A percentile compares a stretch with the other conserved stretches of the same genome.
phyloP scores from a whole-genome alignment of 202 grass and related monocot species.

The Setaria italica region DNA sequence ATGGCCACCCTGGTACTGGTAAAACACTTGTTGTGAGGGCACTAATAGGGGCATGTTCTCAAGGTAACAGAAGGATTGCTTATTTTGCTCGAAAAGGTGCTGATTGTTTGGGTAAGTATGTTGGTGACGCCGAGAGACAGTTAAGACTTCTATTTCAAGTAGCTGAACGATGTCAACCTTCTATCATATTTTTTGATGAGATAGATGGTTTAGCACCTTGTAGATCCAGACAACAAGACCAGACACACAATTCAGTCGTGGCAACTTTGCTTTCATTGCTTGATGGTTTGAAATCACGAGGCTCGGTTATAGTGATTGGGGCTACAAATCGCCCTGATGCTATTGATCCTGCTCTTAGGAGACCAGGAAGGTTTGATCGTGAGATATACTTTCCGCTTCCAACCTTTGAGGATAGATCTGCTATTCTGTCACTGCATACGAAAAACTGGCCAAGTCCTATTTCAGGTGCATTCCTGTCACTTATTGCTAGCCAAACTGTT shows the following conservation, averaged over 20 bases:
- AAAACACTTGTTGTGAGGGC: constrained; percentile 95
- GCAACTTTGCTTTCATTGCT: constrained; percentile 93
- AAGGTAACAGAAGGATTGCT: constrained; percentile 89
- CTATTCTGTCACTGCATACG: constrained; percentile 93
- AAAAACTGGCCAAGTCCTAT: constrained; percentile 86
- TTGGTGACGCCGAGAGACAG: constrained; percentile 96
- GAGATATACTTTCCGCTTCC: constrained; percentile 98
- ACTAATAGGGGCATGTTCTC: constrained; percentile 95
- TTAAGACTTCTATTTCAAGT: constrained; percentile 97
- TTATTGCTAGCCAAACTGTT: constrained; percentile 86
- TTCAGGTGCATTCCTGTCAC: constrained; percentile 74
- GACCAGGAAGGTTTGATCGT: constrained; percentile 95
- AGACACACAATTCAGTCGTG: constrained; percentile 99
- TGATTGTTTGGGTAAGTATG: constrained; percentile 99
- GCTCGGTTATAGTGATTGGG: constrained; percentile 96
- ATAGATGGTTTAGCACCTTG: constrained; percentile 94
- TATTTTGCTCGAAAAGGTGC: constrained; percentile 99
- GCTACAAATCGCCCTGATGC: constrained; percentile 95
- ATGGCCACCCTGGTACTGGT: constrained; percentile 95
- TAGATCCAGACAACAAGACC: constrained; percentile 87
- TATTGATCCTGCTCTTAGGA: constrained; percentile 95
- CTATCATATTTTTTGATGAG: constrained; percentile 99
- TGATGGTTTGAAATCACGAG: constrained; percentile 96
- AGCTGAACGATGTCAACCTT: constrained; percentile 96
- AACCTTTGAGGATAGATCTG: constrained; percentile 80